Evolutionary conservation across 2,329 filamentous ascomycete genomes (phyloP).

Genomic region (Apiospora malaysiana): DNA sequence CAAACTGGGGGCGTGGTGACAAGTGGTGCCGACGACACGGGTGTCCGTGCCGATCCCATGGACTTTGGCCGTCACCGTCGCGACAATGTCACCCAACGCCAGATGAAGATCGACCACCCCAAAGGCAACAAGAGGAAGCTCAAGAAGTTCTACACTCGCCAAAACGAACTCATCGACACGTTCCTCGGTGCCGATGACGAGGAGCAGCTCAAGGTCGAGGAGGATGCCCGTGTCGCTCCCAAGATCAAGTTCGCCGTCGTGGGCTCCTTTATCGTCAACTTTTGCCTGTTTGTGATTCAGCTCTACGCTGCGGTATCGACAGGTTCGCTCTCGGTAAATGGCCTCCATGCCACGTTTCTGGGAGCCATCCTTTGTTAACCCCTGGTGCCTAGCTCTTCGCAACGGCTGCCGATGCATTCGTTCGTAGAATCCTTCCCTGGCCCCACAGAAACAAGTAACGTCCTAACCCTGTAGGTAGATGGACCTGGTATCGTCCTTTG

Average conservation of each 20-base stretch:
- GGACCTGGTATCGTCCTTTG: conserved; percentile 68
- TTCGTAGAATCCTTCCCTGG: conserved; percentile 38
- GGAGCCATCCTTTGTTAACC: conserved; percentile 30
- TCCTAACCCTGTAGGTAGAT: conserved; percentile 44
- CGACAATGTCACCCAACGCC: conserved; percentile 47
- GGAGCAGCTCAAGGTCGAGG: conserved; percentile 56
- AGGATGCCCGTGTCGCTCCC: conserved; percentile 55
- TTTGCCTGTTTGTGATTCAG: conserved; percentile 63
- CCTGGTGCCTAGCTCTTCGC: conserved; percentile 55
- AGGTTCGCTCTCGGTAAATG: conserved; percentile 58
- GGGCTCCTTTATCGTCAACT: conserved; percentile 56
- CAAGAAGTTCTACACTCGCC: conserved; percentile 53
- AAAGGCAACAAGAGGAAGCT: conserved; percentile 49
- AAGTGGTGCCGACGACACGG: conserved; percentile 28
- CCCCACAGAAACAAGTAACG: background rate
- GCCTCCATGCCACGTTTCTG: conserved; percentile 28
- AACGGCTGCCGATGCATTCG: conserved; percentile 69
- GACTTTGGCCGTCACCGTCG: conserved; percentile 48
- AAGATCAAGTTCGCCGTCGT: conserved; percentile 61
- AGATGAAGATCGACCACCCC: conserved; percentile 56
- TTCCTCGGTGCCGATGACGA: conserved; percentile 63
- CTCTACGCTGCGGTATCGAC: conserved; percentile 63
- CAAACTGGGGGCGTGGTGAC: conserved; percentile 14
- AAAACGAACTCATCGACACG: conserved; percentile 55
- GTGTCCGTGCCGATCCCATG: conserved; percentile 42